Percentiles rank a stretch among this genome's conserved stretches.
These are phyloP conservation scores for Blastomyces gilchristii DNA, from an alignment of 2,329 filamentous ascomycete genomes.

Conservation along the genomic window DNA sequence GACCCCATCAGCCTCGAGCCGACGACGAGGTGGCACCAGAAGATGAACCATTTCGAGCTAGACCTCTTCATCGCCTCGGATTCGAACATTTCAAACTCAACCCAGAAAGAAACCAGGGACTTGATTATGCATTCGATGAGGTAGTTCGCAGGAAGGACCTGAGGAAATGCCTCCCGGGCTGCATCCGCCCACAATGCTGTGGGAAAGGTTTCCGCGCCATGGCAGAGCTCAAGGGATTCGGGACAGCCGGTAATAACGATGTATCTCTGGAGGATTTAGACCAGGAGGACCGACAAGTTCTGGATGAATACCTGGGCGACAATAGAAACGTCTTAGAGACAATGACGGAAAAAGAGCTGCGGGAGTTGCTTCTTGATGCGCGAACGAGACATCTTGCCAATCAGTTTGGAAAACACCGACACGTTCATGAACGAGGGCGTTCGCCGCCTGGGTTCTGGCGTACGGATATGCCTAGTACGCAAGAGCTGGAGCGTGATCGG, in stretches of 20 bases:
- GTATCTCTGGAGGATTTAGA: conserved; percentile 25
- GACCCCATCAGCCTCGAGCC: background rate
- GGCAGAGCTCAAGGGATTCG: conserved; percentile 38
- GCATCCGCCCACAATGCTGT: conserved; percentile 66
- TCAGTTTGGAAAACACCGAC: conserved; percentile 64
- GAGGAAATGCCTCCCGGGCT: conserved; percentile 61
- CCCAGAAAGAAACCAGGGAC: conserved; percentile 57
- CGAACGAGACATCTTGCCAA: conserved; percentile 63
- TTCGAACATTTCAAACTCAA: conserved; percentile 76
- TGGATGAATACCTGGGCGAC: conserved; percentile 48
- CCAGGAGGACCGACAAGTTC: conserved; percentile 21
- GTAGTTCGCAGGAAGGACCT: conserved; percentile 61
- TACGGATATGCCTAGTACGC: conserved; percentile 78
- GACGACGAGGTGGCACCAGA: conserved; percentile 13
- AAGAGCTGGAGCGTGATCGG: conserved; percentile 60
- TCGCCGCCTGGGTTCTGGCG: conserved; percentile 88
- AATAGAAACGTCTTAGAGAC: conserved; percentile 26
- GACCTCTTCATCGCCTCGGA: conserved; percentile 47
- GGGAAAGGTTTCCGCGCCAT: conserved; percentile 60
- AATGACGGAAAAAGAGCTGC: conserved; percentile 52
- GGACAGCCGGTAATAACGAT: conserved; percentile 24
- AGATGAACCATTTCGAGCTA: conserved; percentile 46
- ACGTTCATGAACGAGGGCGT: conserved; percentile 57
- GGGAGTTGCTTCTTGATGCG: conserved; percentile 63
- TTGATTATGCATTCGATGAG: conserved; percentile 62